phyloP scores from a whole-genome alignment of 228 moss, liverwort and hornwort genomes.

The Sphagnum fallax region DNA sequence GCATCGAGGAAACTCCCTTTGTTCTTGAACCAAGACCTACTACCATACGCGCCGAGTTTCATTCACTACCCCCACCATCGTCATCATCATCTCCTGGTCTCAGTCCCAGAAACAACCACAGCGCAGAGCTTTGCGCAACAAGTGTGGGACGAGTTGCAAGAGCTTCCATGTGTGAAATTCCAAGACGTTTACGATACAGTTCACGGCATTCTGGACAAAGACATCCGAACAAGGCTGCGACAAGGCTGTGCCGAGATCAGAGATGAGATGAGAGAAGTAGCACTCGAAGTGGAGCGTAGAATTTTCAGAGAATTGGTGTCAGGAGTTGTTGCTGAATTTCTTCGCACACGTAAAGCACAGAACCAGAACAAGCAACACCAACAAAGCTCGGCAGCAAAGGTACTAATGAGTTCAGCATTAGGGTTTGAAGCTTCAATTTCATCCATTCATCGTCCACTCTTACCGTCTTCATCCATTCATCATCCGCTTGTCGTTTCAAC shows the following conservation, averaged over 20 bases:
- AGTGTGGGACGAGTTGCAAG: constrained; percentile 54
- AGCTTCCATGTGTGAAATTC: constrained; percentile 45
- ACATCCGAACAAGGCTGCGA: constrained; percentile 39
- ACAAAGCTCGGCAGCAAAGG: constrained; percentile 4
- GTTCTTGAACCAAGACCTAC: constrained; percentile 30
- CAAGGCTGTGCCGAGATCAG: constrained; percentile 52
- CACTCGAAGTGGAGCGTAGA: constrained; percentile 64
- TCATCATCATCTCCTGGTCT: too few relatives aligned
- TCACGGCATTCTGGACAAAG: constrained; percentile 72
- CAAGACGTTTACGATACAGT: constrained; percentile 74
- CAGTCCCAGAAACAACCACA: constrained; percentile 11
- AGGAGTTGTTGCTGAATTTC: constrained; percentile 45
- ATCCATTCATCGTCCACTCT: too few relatives aligned
- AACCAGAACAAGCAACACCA: neutral
- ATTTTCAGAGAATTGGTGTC: constrained; percentile 80
- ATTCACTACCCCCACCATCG: constrained; percentile 9
- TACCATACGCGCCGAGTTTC: constrained; percentile 16
- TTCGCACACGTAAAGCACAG: neutral
- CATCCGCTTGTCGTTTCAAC: too few relatives aligned
- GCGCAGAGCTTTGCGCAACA: constrained; percentile 47
- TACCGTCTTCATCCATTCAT: too few relatives aligned
- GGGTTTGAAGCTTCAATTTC: too few relatives aligned
- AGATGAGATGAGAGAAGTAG: constrained; percentile 56
- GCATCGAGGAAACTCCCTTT: constrained; percentile 45
- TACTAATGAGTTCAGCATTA: too few relatives aligned